Percentiles rank a stretch among this genome's conserved stretches.
These are phyloP conservation scores for Dalbergia oliveri DNA, from an alignment of 306 rosid species.

Conservation along the genomic window DNA sequence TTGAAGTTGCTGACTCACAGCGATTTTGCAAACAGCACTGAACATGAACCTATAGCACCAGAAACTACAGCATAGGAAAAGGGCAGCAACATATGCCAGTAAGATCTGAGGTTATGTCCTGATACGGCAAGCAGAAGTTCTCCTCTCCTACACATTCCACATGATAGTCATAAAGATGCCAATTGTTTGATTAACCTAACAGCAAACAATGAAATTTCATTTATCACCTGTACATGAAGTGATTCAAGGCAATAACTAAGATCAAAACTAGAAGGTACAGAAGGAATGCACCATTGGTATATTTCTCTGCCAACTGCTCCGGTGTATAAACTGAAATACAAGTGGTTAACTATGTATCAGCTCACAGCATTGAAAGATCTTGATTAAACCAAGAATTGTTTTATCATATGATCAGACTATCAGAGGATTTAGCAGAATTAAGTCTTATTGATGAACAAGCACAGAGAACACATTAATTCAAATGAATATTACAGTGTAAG, in stretches of 20 bases:
- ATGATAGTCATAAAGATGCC: slow-evolving; percentile 33
- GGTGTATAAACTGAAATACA: slow-evolving; percentile 90
- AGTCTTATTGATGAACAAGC: slow-evolving; percentile 17
- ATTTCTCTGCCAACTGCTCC: slow-evolving; percentile 93
- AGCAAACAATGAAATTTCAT: slow-evolving; percentile 34
- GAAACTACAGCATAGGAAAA: slow-evolving; percentile 98
- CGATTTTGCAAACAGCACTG: slow-evolving; percentile 97
- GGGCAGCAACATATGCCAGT: slow-evolving; percentile 91
- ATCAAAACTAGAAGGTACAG: slow-evolving; percentile 86
- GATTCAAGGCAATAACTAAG: slow-evolving; percentile 79
- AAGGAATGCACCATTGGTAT: slow-evolving; percentile 82
- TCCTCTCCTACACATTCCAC: slow-evolving; percentile 78
- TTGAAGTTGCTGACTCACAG: slow-evolving; percentile 73
- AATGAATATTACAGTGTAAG: neutral
- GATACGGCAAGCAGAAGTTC: slow-evolving; percentile 70
- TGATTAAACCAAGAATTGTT: slow-evolving; percentile 10
- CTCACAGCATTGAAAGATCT: slow-evolving; percentile 13
- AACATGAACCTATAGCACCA: slow-evolving; percentile 98
- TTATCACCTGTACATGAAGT: slow-evolving; percentile 79
- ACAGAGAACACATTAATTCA: slow-evolving; percentile 16
- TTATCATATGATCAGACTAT: neutral
- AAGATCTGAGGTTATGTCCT: slow-evolving; percentile 85
- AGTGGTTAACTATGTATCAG: slow-evolving; percentile 43
- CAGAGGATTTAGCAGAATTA: neutral
- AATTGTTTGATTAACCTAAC: slow-evolving; percentile 16